These are phyloP conservation scores for Amaranthus cruentus DNA, from an alignment of 148 eudicot genomes.

Conservation along the genomic window DNA sequence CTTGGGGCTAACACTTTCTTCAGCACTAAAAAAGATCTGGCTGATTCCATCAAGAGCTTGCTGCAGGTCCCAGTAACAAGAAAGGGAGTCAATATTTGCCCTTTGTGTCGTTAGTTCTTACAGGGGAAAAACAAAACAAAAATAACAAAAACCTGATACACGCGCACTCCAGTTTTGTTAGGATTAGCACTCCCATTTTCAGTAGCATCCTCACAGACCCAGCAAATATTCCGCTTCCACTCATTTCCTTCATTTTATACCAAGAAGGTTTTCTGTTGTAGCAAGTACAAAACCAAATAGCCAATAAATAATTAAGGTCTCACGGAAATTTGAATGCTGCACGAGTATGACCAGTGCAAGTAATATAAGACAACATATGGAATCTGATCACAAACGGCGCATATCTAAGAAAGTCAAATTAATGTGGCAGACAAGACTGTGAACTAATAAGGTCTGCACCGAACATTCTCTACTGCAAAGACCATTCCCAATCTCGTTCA, in stretches of 20 bases:
- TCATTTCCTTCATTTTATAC: constrained; percentile 84
- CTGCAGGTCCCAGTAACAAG: constrained; percentile 29
- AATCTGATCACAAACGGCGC: too few relatives aligned
- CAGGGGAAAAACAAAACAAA: background rate
- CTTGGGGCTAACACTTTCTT: constrained; percentile 68
- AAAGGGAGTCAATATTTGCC: background rate
- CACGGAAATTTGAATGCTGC: background rate
- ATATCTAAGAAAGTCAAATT: too few relatives aligned
- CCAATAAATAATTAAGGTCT: background rate
- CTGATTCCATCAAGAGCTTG: constrained; percentile 79
- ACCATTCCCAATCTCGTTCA: too few relatives aligned
- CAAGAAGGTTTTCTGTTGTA: constrained; percentile 77
- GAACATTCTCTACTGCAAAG: too few relatives aligned
- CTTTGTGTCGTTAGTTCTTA: background rate
- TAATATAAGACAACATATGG: background rate
- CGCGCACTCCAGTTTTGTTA: constrained; percentile 59
- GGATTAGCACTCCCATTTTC: constrained; percentile 43
- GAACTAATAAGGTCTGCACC: too few relatives aligned
- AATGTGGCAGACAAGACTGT: too few relatives aligned
- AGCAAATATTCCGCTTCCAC: constrained; percentile 81
- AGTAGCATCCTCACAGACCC: constrained; percentile 41
- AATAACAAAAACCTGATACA: constrained; percentile 57
- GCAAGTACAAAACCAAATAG: constrained; percentile 6
- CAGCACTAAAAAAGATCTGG: constrained; percentile 80
- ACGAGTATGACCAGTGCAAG: background rate